phyloP scores from a whole-genome alignment of 2,329 filamentous ascomycete species.

The Penicillium italicum region DNA sequence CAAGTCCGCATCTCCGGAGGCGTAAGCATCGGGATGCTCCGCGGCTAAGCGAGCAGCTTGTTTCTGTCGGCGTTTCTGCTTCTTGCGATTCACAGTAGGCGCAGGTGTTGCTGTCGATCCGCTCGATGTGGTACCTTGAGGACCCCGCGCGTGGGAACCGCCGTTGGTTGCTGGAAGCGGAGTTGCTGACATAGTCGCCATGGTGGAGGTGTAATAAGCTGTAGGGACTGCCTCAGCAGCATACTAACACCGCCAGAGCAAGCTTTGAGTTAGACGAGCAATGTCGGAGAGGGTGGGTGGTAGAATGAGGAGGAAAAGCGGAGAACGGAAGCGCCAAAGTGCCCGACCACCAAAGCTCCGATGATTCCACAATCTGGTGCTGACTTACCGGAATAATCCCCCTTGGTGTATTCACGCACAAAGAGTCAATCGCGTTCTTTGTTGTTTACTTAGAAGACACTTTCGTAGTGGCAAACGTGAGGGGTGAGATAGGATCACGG shows the following conservation, averaged over 20 bases:
- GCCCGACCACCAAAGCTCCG: conserved; percentile 27
- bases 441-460: conserved; percentile 5
- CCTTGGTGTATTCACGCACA: conserved; percentile 11
- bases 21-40: conserved; percentile 42
- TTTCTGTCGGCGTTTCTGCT: conserved; percentile 89
- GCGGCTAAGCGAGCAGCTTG: conserved; percentile 68
- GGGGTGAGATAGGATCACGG: conserved; percentile 19
- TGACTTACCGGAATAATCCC: conserved; percentile 18
- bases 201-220: conserved; percentile 24
- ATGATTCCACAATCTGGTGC: conserved; percentile 18
- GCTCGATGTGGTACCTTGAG: conserved; percentile 16
- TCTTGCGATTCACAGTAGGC: conserved; percentile 74
- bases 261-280: not conserved
- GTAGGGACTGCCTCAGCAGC: conserved; percentile 23
- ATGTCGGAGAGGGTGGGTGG: conserved; percentile 8
- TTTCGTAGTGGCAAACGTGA: conserved; percentile 10
- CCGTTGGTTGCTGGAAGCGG: conserved; percentile 31
- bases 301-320: conserved; percentile 15
- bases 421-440: conserved; percentile 13
- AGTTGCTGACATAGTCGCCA: conserved; percentile 28
- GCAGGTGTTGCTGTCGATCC: conserved; percentile 11
- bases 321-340: conserved; percentile 25
- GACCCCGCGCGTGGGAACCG: conserved; percentile 24
- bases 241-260: conserved; percentile 10
- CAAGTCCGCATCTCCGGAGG: conserved; percentile 27